Percentiles rank a stretch among this genome's conserved stretches.
Evolutionary conservation across 2,329 filamentous ascomycete species (phyloP).

Genomic region (Colletotrichum chlorophyti): DNA sequence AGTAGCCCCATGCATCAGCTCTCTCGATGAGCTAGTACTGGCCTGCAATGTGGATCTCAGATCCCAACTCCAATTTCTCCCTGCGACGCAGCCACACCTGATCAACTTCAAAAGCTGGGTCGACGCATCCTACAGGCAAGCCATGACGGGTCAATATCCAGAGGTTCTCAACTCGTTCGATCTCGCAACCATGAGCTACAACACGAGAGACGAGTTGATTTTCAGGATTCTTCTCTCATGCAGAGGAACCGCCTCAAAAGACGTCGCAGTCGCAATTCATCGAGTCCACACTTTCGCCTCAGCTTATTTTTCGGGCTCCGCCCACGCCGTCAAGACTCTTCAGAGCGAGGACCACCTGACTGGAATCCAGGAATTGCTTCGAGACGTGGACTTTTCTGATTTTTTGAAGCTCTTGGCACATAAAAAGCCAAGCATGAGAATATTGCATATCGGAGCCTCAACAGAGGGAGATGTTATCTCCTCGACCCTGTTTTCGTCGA

Average conservation of each 20-base stretch:
- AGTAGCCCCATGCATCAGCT: not conserved
- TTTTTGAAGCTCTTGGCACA: constrained; percentile 29
- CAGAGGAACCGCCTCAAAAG: not conserved
- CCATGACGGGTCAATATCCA: constrained; percentile 2
- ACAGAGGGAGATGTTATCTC: not conserved
- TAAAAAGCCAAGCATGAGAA: constrained; percentile 32
- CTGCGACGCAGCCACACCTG: constrained; percentile 12
- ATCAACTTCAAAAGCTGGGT: constrained; percentile 18
- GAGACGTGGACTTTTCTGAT: not conserved
- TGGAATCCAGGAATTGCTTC: not conserved
- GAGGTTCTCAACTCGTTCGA: not conserved
- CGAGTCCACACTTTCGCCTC: not conserved
- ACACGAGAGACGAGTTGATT: not conserved
- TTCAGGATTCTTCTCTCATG: not conserved
- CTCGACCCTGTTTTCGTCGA: not conserved
- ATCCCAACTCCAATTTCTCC: constrained; percentile 13
- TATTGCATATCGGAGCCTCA: constrained; percentile 5
- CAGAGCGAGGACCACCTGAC: not conserved
- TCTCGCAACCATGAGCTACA: not conserved
- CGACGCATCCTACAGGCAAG: constrained; percentile 2
- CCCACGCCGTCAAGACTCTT: not conserved
- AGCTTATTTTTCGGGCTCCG: constrained; percentile 2
- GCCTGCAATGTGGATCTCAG: constrained; percentile 18
- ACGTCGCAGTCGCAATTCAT: not conserved
- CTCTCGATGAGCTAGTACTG: constrained; percentile 1